Evolutionary conservation across 2,329 filamentous ascomycete species (phyloP).

Genomic region (Aspergillus eucalypticola): DNA sequence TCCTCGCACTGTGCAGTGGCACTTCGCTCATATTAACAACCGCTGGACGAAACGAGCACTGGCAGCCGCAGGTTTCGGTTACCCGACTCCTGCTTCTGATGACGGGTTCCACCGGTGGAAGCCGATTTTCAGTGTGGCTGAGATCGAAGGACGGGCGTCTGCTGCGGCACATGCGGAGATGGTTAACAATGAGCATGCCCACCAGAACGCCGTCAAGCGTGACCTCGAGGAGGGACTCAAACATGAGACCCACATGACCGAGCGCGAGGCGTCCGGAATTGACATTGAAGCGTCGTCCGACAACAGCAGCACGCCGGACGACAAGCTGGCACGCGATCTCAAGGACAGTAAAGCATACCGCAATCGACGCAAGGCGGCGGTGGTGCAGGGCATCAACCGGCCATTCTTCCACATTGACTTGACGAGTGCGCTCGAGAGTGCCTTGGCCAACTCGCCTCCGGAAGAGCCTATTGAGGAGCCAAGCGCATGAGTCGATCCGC

Average conservation of each 20-base stretch:
- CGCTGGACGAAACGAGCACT: slow-evolving; percentile 92
- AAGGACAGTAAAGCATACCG: slow-evolving; percentile 51
- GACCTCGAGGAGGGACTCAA: slow-evolving; percentile 38
- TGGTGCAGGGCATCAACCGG: slow-evolving; percentile 82
- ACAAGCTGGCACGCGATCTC: slow-evolving; percentile 48
- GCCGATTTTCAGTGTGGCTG: slow-evolving; percentile 91
- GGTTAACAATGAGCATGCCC: slow-evolving; percentile 58
- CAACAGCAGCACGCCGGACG: slow-evolving; percentile 32
- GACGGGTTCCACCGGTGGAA: slow-evolving; percentile 72
- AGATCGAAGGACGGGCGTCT: slow-evolving; percentile 71
- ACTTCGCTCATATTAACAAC: slow-evolving; percentile 91
- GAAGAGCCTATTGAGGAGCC: slow-evolving; percentile 12
- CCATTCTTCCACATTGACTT: slow-evolving; percentile 94
- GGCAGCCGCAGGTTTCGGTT: slow-evolving; percentile 83
- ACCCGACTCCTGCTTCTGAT: slow-evolving; percentile 61
- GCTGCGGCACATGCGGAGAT: slow-evolving; percentile 69
- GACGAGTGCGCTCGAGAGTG: slow-evolving; percentile 83
- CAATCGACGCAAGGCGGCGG: slow-evolving; percentile 51
- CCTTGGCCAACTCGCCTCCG: slow-evolving; percentile 72
- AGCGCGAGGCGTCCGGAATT: slow-evolving; percentile 32
- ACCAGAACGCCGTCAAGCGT: slow-evolving; percentile 20
- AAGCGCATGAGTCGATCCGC: neutral
- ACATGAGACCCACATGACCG: slow-evolving; percentile 31
- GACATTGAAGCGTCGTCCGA: slow-evolving; percentile 33
- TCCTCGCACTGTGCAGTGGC: slow-evolving; percentile 87